Percentiles rank a stretch among this genome's conserved stretches.
Evolutionary conservation across 164 flowering plant genomes (phyloP).

Genomic region (Aristolochia californica): DNA sequence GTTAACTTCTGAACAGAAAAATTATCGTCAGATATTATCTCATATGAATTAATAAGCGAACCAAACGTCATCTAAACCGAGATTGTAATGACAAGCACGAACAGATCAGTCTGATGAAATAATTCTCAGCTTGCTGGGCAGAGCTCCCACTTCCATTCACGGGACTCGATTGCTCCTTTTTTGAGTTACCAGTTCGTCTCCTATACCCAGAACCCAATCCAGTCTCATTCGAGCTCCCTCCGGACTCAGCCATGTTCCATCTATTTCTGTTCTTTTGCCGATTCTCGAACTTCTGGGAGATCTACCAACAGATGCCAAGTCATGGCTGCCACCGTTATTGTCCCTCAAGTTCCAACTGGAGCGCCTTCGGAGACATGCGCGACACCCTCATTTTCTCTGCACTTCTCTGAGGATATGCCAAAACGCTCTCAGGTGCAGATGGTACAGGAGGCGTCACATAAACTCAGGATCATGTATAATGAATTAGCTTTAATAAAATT

Average conservation of each 20-base stretch:
- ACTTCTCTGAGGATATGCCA: slow-evolving; percentile 7
- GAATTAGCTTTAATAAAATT: too few relatives aligned
- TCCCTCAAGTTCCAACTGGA: neutral
- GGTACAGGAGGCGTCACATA: slow-evolving; percentile 12
- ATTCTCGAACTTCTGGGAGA: too few relatives aligned
- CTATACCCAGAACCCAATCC: slow-evolving; percentile 6
- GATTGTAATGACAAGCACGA: too few relatives aligned
- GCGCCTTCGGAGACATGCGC: slow-evolving; percentile 2
- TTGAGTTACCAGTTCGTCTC: slow-evolving; percentile 4
- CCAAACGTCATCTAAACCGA: too few relatives aligned
- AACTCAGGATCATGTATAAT: too few relatives aligned
- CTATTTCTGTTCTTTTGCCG: slow-evolving; percentile 11
- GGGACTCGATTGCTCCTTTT: neutral
- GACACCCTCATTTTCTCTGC: neutral
- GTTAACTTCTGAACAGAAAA: too few relatives aligned
- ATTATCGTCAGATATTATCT: too few relatives aligned
- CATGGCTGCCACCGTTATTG: neutral
- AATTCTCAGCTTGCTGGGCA: slow-evolving; percentile 4
- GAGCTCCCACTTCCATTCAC: neutral
- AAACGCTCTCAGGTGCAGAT: slow-evolving; percentile 7
- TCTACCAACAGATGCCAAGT: neutral
- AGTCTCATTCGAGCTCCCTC: slow-evolving; percentile 10
- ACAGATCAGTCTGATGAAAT: too few relatives aligned
- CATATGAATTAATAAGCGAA: too few relatives aligned
- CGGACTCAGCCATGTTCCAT: slow-evolving; percentile 13